Conservation (phyloP, 805 yeast genomes). For the Yarrowia deformans region DNA sequence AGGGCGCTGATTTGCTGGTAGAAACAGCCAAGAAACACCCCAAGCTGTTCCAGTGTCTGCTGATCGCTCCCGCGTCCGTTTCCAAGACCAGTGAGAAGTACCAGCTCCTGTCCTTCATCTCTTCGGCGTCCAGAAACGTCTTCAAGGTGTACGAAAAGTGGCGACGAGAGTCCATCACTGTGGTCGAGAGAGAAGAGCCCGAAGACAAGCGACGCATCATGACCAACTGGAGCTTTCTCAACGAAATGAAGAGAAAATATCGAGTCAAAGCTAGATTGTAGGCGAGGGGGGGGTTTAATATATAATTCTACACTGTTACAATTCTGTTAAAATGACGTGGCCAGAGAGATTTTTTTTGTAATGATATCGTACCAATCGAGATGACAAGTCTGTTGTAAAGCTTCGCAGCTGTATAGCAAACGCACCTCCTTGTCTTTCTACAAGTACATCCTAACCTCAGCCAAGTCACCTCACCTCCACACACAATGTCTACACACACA, state of each 20-base stretch:
- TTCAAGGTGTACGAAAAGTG: conserved; percentile 26
- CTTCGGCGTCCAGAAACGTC: neutral
- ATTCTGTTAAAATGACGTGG: no score
- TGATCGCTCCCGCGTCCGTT: conserved; percentile 5
- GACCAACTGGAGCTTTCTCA: conserved; percentile 19
- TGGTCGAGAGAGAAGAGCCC: conserved; percentile 8
- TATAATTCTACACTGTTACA: no score
- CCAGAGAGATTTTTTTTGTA: no score
- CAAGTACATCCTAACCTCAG: no score
- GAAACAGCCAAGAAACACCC: conserved; percentile 10
- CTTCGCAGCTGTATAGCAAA: no score
- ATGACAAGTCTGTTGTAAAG: no score
- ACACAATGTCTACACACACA: no score
- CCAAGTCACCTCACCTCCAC: no score
- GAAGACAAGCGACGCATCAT: conserved; percentile 1
- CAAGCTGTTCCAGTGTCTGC: conserved; percentile 19
- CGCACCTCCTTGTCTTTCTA: no score
- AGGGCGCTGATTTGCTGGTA: conserved; percentile 14
- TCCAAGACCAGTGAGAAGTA: neutral
- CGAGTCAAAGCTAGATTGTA: conserved; percentile 17
- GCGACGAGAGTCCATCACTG: conserved; percentile 4
- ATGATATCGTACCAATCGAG: no score
- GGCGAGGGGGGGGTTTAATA: no score
- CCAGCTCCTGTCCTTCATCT: conserved; percentile 8
- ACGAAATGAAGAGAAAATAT: conserved; percentile 13